phyloP scores from a whole-genome alignment of 257 asterid genomes.

The Dorcoceras hygrometricum region DNA sequence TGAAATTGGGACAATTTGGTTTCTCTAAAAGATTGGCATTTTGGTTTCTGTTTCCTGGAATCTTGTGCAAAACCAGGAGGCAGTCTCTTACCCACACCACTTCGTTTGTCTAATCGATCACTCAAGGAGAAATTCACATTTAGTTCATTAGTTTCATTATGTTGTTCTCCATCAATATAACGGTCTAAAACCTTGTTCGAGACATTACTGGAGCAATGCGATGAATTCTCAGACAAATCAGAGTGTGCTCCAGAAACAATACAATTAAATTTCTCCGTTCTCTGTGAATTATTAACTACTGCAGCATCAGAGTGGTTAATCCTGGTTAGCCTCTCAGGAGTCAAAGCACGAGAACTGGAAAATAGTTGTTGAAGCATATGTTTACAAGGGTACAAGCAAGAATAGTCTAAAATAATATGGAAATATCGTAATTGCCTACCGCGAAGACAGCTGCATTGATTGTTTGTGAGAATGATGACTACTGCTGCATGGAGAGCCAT shows the following conservation, averaged over 20 bases:
- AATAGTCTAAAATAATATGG: constrained; percentile 5
- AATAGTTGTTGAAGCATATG: constrained; percentile 16
- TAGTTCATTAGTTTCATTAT: constrained; percentile 41
- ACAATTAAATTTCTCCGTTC: constrained; percentile 41
- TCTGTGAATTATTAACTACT: constrained; percentile 33
- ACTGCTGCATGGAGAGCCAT: constrained; percentile 59
- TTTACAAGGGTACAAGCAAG: constrained; percentile 9
- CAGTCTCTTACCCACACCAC: constrained; percentile 43
- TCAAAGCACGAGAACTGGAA: constrained; percentile 53
- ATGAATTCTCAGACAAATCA: constrained; percentile 73
- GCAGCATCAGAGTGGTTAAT: constrained; percentile 39
- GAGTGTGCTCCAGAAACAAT: constrained; percentile 36
- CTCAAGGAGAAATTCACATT: constrained; percentile 34
- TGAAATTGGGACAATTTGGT: constrained; percentile 41
- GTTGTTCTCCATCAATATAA: constrained; percentile 89
- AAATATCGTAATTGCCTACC: constrained; percentile 40
- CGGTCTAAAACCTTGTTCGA: constrained; percentile 83
- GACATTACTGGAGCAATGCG: constrained; percentile 72
- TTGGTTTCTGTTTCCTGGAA: constrained; percentile 68
- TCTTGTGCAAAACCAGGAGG: constrained; percentile 54
- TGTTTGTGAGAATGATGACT: constrained; percentile 48
- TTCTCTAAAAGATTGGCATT: constrained; percentile 75
- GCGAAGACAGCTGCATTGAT: constrained; percentile 45
- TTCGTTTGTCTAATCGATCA: constrained; percentile 45
- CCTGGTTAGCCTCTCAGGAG: constrained; percentile 75